phyloP scores from a whole-genome alignment of 2,329 filamentous ascomycete species.

The Phaeomoniella chlamydospora region DNA sequence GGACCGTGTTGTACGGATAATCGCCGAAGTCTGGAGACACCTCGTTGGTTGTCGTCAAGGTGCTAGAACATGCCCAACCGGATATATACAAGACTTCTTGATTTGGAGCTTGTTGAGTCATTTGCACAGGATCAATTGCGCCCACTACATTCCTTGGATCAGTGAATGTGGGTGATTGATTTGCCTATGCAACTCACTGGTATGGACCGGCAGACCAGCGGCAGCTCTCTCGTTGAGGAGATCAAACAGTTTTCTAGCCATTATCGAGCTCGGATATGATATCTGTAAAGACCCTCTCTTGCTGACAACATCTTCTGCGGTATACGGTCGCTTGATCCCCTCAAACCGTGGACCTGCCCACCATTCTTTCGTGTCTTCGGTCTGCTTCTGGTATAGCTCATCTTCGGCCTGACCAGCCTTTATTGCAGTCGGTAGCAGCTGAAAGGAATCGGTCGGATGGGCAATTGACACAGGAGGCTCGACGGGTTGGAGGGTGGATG shows the following conservation, averaged over 20 bases:
- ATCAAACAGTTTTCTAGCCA: constrained; percentile 91
- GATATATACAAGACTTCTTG: constrained; percentile 95
- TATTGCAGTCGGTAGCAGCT: constrained; percentile 61
- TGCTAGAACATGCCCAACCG: constrained; percentile 92
- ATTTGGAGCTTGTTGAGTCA: constrained; percentile 94
- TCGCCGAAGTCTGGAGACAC: constrained; percentile 96
- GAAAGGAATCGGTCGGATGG: constrained; percentile 64
- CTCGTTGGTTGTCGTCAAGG: constrained; percentile 88
- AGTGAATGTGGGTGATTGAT: constrained; percentile 4
- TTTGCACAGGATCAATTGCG: constrained; percentile 96
- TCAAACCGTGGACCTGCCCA: constrained; percentile 75
- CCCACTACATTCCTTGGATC: constrained; percentile 49
- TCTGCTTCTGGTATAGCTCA: constrained; percentile 66
- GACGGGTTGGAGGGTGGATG: constrained; percentile 31
- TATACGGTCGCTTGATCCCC: constrained; percentile 85
- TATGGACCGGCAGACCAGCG: constrained; percentile 80
- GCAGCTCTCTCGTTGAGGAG: constrained; percentile 64
- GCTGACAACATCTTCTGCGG: constrained; percentile 77
- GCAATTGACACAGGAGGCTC: constrained; percentile 46
- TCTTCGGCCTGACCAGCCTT: constrained; percentile 76
- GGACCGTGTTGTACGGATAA: constrained; percentile 97
- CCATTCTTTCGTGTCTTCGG: constrained; percentile 78
- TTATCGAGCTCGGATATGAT: constrained; percentile 79
- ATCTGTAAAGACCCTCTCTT: constrained; percentile 83
- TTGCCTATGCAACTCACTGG: constrained; percentile 44